Evolutionary conservation across 768 basidiomycete genomes (phyloP).

Genomic region (Cyathus striatus): DNA sequence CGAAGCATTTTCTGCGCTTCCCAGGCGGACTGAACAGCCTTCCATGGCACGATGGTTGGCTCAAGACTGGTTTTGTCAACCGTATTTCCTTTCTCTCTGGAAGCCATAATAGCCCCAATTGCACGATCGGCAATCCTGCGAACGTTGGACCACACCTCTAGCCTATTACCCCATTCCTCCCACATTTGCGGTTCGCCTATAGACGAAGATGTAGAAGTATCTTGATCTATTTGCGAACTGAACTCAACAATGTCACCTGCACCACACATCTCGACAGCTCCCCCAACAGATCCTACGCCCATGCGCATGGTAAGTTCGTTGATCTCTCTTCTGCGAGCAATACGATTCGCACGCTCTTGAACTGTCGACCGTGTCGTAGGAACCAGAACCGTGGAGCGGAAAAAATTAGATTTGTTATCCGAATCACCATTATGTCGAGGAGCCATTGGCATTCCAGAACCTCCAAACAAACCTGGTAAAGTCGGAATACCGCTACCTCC

Average conservation of each 20-base stretch:
- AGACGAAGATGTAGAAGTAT: slow-evolving; percentile 2
- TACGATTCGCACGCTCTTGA: slow-evolving; percentile 52
- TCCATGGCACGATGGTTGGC: slow-evolving; percentile 62
- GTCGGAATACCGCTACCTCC: slow-evolving; percentile 28
- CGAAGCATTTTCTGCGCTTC: slow-evolving; percentile 41
- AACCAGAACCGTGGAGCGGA: slow-evolving; percentile 66
- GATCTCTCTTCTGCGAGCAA: slow-evolving; percentile 63
- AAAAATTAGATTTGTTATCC: slow-evolving; percentile 36
- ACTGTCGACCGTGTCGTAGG: slow-evolving; percentile 51
- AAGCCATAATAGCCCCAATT: slow-evolving; percentile 58
- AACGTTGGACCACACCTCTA: slow-evolving; percentile 69
- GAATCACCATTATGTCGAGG: slow-evolving; percentile 14
- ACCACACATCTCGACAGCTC: slow-evolving; percentile 42
- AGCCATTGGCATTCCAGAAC: slow-evolving; percentile 10
- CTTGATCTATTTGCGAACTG: slow-evolving; percentile 1
- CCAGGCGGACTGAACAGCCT: slow-evolving; percentile 65
- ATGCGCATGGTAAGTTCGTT: slow-evolving; percentile 84
- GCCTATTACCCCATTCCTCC: slow-evolving; percentile 64
- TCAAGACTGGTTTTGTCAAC: slow-evolving; percentile 42
- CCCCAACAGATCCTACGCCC: slow-evolving; percentile 74
- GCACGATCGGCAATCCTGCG: slow-evolving; percentile 73
- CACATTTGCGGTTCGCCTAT: slow-evolving; percentile 29
- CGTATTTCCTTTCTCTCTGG: slow-evolving; percentile 9
- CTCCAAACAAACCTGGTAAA: slow-evolving; percentile 25
- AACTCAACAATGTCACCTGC: slow-evolving; percentile 14